These are phyloP conservation scores for Cicer bijugum DNA, from an alignment of 306 rosid species.

Conservation along the genomic window DNA sequence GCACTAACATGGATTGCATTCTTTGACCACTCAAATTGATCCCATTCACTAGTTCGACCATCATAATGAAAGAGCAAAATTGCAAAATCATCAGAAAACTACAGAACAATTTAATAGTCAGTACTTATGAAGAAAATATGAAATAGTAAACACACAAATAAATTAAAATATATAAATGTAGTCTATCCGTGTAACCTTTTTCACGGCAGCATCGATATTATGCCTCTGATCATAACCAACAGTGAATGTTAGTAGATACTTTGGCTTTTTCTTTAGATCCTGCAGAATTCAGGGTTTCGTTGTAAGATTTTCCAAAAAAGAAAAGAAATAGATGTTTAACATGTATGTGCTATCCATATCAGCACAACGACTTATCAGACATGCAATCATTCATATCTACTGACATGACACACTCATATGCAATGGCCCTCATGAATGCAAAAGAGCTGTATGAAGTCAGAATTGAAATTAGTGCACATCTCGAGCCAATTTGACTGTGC, in stretches of 20 bases:
- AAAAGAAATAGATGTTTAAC: constrained; percentile 7
- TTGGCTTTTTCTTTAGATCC: constrained; percentile 85
- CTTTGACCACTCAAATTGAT: constrained; percentile 94
- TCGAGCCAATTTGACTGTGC: constrained; percentile 30
- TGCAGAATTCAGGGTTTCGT: constrained; percentile 57
- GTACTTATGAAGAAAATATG: constrained; percentile 42
- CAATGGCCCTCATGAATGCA: constrained; percentile 42
- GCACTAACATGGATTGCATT: constrained; percentile 83
- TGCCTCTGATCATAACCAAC: constrained; percentile 87
- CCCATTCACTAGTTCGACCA: constrained; percentile 92
- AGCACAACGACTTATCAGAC: constrained; percentile 27
- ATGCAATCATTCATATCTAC: constrained; percentile 36
- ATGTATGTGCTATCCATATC: constrained; percentile 30
- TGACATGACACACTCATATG: constrained; percentile 31
- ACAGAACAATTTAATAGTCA: constrained; percentile 50
- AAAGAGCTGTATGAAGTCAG: constrained; percentile 28
- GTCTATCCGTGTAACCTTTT: constrained; percentile 65
- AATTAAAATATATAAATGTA: neutral
- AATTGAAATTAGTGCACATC: constrained; percentile 32
- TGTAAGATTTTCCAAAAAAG: constrained; percentile 29
- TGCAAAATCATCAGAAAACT: constrained; percentile 94
- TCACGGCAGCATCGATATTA: constrained; percentile 74
- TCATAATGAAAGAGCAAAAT: constrained; percentile 99
- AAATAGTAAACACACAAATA: constrained; percentile 36
- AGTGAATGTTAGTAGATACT: constrained; percentile 91